Conservation (phyloP, 2,329 filamentous ascomycete genomes). For the Nothophoma quercina region DNA sequence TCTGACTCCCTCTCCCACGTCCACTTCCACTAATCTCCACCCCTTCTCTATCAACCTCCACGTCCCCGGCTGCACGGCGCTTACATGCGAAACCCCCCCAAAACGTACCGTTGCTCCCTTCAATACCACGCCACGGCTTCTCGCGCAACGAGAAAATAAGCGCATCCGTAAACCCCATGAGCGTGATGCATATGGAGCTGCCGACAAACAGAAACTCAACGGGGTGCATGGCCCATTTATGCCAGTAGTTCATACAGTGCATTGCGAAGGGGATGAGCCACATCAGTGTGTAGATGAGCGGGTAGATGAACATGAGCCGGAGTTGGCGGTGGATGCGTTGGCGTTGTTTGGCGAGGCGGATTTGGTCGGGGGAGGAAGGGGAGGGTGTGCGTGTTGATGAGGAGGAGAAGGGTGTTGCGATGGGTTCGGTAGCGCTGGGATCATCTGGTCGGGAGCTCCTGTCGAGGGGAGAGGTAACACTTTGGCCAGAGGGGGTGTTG, state of each 20-base stretch:
- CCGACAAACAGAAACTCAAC: conserved; percentile 65
- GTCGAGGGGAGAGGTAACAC: conserved; percentile 4
- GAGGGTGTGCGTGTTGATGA: background rate
- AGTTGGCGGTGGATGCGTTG: conserved; percentile 71
- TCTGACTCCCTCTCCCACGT: conserved; percentile 9
- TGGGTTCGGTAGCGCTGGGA: background rate
- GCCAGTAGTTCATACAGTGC: conserved; percentile 67
- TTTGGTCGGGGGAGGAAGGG: conserved; percentile 12
- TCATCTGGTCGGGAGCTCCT: too few relatives aligned
- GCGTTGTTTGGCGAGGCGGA: conserved; percentile 47
- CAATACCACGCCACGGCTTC: conserved; percentile 71
- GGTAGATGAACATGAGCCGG: conserved; percentile 78
- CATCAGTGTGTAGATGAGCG: conserved; percentile 72
- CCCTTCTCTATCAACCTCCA: background rate
- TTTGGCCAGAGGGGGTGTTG: conserved; percentile 16
- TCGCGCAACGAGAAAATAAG: conserved; percentile 73
- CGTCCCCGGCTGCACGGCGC: background rate
- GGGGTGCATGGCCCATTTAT: conserved; percentile 59
- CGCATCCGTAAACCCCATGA: conserved; percentile 73
- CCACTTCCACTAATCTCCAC: background rate
- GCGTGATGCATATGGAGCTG: conserved; percentile 65
- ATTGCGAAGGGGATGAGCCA: conserved; percentile 76
- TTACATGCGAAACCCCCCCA: conserved; percentile 43
- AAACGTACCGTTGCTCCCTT: conserved; percentile 53
- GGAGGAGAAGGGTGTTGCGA: background rate